phyloP scores from a whole-genome alignment of 371 early-diverging fungal genomes.

The Mortierella sp. region DNA sequence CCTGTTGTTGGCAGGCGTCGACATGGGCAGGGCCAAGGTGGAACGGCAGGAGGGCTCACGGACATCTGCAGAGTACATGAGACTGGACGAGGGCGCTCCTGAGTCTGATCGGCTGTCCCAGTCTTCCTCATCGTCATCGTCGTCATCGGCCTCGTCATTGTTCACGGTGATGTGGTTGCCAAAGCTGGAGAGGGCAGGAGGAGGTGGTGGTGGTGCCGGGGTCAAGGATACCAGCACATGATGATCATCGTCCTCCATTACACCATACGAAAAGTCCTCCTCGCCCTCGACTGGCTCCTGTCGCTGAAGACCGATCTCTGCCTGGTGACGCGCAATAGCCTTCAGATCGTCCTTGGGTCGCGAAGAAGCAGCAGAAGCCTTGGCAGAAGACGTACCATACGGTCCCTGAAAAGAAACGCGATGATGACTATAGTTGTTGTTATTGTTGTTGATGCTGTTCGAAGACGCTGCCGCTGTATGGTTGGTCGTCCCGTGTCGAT shows the following conservation, averaged over 20 bases:
- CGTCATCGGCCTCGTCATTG: slow-evolving; percentile 28
- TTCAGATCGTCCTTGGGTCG: slow-evolving; percentile 36
- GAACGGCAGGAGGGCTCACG: slow-evolving; percentile 41
- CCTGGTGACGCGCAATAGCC: slow-evolving; percentile 43
- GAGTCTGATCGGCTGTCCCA: slow-evolving; percentile 51
- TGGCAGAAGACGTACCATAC: background rate
- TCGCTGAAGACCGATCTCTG: slow-evolving; percentile 26
- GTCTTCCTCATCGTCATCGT: slow-evolving; percentile 44
- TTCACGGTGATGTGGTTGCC: background rate
- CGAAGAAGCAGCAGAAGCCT: background rate
- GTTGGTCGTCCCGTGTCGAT: background rate
- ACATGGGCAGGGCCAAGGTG: slow-evolving; percentile 35
- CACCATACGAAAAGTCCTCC: background rate
- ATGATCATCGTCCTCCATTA: background rate
- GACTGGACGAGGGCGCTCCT: slow-evolving; percentile 47
- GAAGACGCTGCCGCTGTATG: background rate
- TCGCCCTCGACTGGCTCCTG: background rate
- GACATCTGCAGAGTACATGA: slow-evolving; percentile 47
- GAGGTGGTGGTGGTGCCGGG: background rate
- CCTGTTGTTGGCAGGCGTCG: slow-evolving; percentile 5
- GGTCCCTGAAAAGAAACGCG: slow-evolving; percentile 33
- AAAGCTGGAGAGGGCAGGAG: slow-evolving; percentile 1
- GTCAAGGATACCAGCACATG: background rate
- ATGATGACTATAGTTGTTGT: background rate
- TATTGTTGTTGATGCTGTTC: background rate